Evolutionary conservation across 768 basidiomycete genomes (phyloP), one percentile per base, ranked within the genome.

Genomic region (Dictyophora rubrovolvata): DNA sequence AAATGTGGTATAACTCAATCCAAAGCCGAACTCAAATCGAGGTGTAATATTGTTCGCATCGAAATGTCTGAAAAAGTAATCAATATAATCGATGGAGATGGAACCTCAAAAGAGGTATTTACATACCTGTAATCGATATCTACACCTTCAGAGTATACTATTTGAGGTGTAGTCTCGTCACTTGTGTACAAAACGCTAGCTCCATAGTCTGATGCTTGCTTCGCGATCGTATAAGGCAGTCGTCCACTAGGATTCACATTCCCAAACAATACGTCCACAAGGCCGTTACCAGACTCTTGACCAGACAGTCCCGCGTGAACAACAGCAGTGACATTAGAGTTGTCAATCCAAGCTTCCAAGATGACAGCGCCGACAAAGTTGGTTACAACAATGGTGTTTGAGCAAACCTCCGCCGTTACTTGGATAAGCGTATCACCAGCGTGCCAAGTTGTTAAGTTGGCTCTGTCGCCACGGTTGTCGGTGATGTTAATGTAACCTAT

Each of bases 1-100:
- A 69, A 94, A 97, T 1, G 72, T 78, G 42, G 93, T 87, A 73
- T 96, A 97, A 58, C 84, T 87, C 66, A 94, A 69, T 0, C 93
- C 93, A 67, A 84, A 94, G 5, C 93, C 93, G 68, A 97, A 97
- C 66, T 90, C 89, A 66, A 83, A 70, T 33, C 69, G 63, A 1
- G 70, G 69, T 12, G 60, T 63, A 37, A 67, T 65, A 69, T 82
- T 71, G 58, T 84, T 78, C 58, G 83, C 77, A 56, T 87, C 86
- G 62, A 87, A 87, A 69, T 80, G 77, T 10, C 85, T 54, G 28
- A 28, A 28, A 28, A 28, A 89, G 74, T 2, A 77, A 79, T 28
- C 34, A 8, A 21, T 16, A 16, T 12, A 1, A 33, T 65, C 0
- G 63, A 61, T 18, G n/a, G 34, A n/a, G 35, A 47, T 17, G 16